Percentiles rank a stretch among this genome's conserved stretches.
These are phyloP conservation scores for Mycena polygramma DNA, from an alignment of 768 basidiomycete genomes.

Conservation along the genomic window DNA sequence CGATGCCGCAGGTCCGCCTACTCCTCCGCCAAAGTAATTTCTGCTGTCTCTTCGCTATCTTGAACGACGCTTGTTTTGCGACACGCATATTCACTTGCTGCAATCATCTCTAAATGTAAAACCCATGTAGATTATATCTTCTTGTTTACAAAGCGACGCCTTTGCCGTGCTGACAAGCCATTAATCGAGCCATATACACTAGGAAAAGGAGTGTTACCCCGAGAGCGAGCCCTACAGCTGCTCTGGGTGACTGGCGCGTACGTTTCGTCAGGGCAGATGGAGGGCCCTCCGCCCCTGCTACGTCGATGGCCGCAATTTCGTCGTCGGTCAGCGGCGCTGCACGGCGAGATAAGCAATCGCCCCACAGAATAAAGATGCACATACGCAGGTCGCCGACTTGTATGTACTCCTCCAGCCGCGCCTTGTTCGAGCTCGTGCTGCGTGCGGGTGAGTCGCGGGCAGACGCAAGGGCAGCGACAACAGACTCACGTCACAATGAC, in stretches of 20 bases:
- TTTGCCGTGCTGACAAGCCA: constrained; percentile 2
- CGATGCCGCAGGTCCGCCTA: constrained; percentile 54
- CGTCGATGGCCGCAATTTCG: constrained; percentile 75
- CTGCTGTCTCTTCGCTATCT: neutral
- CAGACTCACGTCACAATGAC: constrained; percentile 74
- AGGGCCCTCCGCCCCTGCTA: constrained; percentile 68
- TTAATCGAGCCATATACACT: constrained; percentile 19
- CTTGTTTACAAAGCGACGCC: constrained; percentile 4
- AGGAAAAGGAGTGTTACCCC: constrained; percentile 22
- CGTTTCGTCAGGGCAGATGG: constrained; percentile 42
- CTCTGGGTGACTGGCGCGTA: neutral
- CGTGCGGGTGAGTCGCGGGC: neutral
- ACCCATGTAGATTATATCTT: constrained; percentile 26
- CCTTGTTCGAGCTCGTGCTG: constrained; percentile 72
- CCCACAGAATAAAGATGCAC: constrained; percentile 31
- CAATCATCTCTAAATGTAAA: constrained; percentile 19
- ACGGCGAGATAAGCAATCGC: constrained; percentile 4
- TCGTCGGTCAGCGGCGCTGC: constrained; percentile 66
- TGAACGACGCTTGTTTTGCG: neutral
- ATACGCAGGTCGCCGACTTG: constrained; percentile 70
- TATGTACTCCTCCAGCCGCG: constrained; percentile 77
- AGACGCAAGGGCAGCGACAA: neutral
- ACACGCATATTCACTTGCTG: constrained; percentile 2
- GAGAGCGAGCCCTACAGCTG: neutral
- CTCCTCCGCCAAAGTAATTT: constrained; percentile 59